Evolutionary conservation across 176 grass and related monocot genomes (phyloP), one percentile per base, ranked within the genome.

Genomic region (Eragrostis nindensis): DNA sequence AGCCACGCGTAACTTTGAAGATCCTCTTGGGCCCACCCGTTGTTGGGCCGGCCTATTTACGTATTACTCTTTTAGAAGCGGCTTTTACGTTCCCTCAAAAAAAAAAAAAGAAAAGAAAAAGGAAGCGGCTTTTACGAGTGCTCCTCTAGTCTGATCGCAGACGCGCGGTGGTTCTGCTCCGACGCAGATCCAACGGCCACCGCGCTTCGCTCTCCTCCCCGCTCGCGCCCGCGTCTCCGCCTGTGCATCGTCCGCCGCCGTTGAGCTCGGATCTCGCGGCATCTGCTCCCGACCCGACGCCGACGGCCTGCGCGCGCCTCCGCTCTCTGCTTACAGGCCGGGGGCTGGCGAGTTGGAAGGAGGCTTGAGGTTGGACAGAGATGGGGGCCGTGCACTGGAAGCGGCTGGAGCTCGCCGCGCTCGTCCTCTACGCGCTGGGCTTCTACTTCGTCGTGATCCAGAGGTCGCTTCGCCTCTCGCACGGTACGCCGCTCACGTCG

Each of bases 401-500:
- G 83, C 69, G 68, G 77, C 60, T 80, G 59, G 95, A 98, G 81
- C 84, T 98, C 77, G 66, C 47, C 53, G 75, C 75, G 26, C 47
- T 89, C 61, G 62, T 90, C 63, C 3, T 85, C 49, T 98, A 95
- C 78, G 95, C 92, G 54, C 18, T 81, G 74, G 85, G 52, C 16
- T 98, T 98, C 88, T 93, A 91, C 75, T 17, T 74, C 11, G 29
- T 81, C 80, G 48, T 94, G 52, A 66, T 91, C 84, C 56, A 41
- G 11, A 89, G 53, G 70, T 98, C 95, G 40, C 86, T 95, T 70
- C 90, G 71, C 14, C 88, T 98, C 57, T 87, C 92, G 41, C 81
- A 79, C 27, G 84, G 95, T 98, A 85, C 11, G 60, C 4, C 21
- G 0, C 9, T 11, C 2, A 36, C 32, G 32, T 4, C 32, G 17